Evolutionary conservation across 768 basidiomycete species (phyloP).

Genomic region (Tubosaeta brunneosetosa): DNA sequence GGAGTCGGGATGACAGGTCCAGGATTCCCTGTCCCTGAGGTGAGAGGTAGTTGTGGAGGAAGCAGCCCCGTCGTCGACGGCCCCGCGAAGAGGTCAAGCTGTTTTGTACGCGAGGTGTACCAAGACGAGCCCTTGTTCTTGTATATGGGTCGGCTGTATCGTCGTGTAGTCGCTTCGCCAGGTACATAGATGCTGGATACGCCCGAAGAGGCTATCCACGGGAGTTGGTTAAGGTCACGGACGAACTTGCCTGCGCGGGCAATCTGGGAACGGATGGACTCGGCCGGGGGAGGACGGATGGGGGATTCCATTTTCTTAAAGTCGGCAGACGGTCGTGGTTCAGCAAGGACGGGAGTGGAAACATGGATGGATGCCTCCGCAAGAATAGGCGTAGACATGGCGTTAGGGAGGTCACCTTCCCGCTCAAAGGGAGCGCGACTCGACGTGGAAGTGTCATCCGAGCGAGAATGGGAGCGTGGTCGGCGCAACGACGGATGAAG

Average conservation of each 20-base stretch:
- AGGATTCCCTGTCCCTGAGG: background rate
- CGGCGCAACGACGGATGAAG: slow-evolving; percentile 9
- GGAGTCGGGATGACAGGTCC: slow-evolving; percentile 19
- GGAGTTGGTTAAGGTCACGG: slow-evolving; percentile 37
- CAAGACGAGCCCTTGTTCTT: slow-evolving; percentile 27
- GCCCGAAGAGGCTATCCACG: slow-evolving; percentile 44
- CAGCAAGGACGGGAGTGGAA: slow-evolving; percentile 37
- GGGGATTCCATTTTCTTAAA: slow-evolving; percentile 47
- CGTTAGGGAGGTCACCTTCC: slow-evolving; percentile 21
- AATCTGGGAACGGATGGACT: slow-evolving; percentile 34
- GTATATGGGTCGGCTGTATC: slow-evolving; percentile 25
- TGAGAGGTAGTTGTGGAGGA: slow-evolving; percentile 10
- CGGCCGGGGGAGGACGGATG: slow-evolving; percentile 35
- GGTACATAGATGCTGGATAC: slow-evolving; percentile 48
- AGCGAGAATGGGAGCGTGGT: slow-evolving; percentile 17
- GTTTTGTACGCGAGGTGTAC: slow-evolving; percentile 27
- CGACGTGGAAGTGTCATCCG: slow-evolving; percentile 19
- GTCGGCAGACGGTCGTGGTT: slow-evolving; percentile 41
- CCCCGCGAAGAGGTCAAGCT: slow-evolving; percentile 28
- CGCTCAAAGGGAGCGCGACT: slow-evolving; percentile 23
- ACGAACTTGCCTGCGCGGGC: slow-evolving; percentile 35
- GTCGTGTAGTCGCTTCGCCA: slow-evolving; percentile 28
- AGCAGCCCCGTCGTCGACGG: slow-evolving; percentile 30
- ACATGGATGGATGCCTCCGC: slow-evolving; percentile 20
- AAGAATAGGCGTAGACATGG: slow-evolving; percentile 29